These are phyloP conservation scores for Amanita rimosa DNA, from an alignment of 768 basidiomycete species.

Conservation along the genomic window DNA sequence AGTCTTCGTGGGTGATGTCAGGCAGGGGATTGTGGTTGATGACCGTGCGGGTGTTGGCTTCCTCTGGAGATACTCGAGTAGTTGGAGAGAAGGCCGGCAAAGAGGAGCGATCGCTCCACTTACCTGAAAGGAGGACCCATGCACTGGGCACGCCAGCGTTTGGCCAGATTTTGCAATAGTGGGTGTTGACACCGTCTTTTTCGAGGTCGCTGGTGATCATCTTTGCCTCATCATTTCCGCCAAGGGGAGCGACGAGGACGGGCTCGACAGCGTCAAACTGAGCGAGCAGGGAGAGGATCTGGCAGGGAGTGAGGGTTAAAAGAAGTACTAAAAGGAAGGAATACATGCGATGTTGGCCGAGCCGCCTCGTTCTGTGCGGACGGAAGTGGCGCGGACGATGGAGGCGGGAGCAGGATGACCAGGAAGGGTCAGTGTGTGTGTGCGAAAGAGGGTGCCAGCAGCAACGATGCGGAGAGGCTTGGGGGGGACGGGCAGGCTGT, in stretches of 20 bases:
- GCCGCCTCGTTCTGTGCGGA: slow-evolving; percentile 57
- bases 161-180: slow-evolving; percentile 65
- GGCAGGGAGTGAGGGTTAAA: not conserved
- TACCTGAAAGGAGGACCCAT: slow-evolving; percentile 72
- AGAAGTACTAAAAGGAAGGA: not conserved
- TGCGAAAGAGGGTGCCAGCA: slow-evolving; percentile 71
- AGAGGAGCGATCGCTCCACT: slow-evolving; percentile 10
- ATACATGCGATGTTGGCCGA: slow-evolving; percentile 44
- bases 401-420: slow-evolving; percentile 45
- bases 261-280: slow-evolving; percentile 61
- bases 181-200: slow-evolving; percentile 53
- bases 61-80: too few relatives aligned
- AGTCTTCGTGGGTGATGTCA: slow-evolving; percentile 81
- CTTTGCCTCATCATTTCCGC: slow-evolving; percentile 58
- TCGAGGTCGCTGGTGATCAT: slow-evolving; percentile 57
- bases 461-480: slow-evolving; percentile 63
- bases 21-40: slow-evolving; percentile 85
- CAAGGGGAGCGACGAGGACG: slow-evolving; percentile 63
- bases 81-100: not conserved
- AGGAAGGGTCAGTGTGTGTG: slow-evolving; percentile 57
- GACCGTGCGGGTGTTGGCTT: slow-evolving; percentile 52
- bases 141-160: slow-evolving; percentile 67
- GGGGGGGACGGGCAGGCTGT: slow-evolving; percentile 16
- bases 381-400: slow-evolving; percentile 61
- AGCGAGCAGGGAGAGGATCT: slow-evolving; percentile 57